Base-by-base conservation (phyloP, 768 basidiomycete species). In the Nidularia sp. region DNA sequence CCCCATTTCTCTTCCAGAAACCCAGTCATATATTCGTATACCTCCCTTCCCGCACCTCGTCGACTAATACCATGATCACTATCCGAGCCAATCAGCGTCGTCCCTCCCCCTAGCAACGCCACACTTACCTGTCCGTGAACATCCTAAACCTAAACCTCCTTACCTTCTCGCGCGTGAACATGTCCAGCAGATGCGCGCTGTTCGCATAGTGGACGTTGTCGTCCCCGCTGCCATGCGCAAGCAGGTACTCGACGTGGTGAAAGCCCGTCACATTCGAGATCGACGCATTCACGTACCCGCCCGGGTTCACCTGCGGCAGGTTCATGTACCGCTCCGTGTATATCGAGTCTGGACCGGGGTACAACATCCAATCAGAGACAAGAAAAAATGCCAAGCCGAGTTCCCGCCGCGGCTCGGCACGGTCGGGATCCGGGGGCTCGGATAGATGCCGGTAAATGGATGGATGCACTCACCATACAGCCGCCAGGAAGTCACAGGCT, bases 311-410 rank as follows among this genome's bases (percentile, higher is more conserved):
- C 12, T 75, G 65, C 0, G 94, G 94, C 25, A 90, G 77, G 57
- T 85, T 83, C 94, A 98, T 94, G 76, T 98, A 98, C 13, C 97
- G 85, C 60, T 99, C 97, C 1, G 97, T 99, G 67, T 98, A 98
- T 57, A 98, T 88, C 0, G 93, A 88, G 71, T 98, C 94, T 90
- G 58, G 48, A 55, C 15, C 25, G 25, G 25, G 25, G 25, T 25
- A 25, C 25, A 25, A 25, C 25, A 25, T 3, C 25, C 25, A 25
- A 25, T 25, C 25, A 25, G 25, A 1, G 3, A 25, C 3, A 25
- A 25, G 25, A 25, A 25, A 25, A 25, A 25, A 25, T 25, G 25
- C 25, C 25, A 25, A 25, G 25, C 25, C 25, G 25, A 25, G 25
- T 25, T 25, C 25, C 25, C 25, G 25, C 25, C 25, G 25, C 25